Percentiles rank a stretch among this genome's conserved stretches.
These are phyloP conservation scores for Diaporthe velutina DNA, from an alignment of 2,329 filamentous ascomycete species.

Conservation along the genomic window DNA sequence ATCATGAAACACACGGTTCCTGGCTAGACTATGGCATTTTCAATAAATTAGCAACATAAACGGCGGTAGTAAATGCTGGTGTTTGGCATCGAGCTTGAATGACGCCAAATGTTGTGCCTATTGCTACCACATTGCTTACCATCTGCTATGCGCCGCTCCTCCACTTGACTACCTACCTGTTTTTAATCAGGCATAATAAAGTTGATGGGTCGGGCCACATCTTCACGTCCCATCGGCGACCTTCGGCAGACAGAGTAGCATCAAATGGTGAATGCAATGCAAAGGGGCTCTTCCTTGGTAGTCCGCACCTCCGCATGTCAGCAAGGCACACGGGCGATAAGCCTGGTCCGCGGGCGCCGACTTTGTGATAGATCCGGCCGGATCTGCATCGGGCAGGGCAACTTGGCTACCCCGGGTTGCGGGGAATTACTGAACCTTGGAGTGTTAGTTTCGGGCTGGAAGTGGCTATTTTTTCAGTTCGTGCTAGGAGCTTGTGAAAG, in stretches of 20 bases:
- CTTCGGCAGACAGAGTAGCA: background rate
- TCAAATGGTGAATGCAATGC: background rate
- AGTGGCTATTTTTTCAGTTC: background rate
- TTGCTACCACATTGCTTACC: background rate
- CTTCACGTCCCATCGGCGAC: background rate
- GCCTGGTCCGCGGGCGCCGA: constrained; percentile 28
- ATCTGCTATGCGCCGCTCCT: no score
- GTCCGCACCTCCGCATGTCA: background rate
- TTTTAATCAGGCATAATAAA: background rate
- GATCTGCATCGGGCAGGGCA: constrained; percentile 21
- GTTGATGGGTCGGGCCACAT: background rate
- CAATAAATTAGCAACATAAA: background rate
- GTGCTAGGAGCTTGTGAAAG: background rate
- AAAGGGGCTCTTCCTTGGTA: background rate
- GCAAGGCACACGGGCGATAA: background rate
- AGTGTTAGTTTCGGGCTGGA: background rate
- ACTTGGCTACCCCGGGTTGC: constrained; percentile 1
- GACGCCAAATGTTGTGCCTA: background rate
- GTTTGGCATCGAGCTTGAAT: background rate
- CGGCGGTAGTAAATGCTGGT: no score
- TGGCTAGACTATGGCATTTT: background rate
- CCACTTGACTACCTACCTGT: no score
- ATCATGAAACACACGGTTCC: background rate
- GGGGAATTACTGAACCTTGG: background rate
- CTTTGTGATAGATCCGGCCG: constrained; percentile 17